These are phyloP conservation scores for Tylopilus sp. DNA, from an alignment of 768 basidiomycete genomes.

Conservation along the genomic window DNA sequence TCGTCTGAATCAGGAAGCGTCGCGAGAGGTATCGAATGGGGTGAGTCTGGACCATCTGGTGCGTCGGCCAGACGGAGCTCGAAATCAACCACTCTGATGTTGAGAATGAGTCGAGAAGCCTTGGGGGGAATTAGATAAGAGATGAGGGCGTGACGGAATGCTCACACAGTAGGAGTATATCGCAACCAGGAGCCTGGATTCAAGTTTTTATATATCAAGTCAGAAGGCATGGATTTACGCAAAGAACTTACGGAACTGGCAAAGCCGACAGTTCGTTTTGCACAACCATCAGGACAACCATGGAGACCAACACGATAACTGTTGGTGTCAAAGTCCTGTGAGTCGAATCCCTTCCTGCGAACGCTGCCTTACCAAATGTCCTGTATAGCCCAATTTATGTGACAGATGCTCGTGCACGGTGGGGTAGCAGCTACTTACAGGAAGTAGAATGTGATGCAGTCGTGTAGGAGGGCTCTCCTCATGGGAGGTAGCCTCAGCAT, in stretches of 20 bases:
- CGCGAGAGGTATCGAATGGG: neutral
- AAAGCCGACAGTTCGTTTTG: constrained; percentile 11
- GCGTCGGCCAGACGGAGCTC: neutral
- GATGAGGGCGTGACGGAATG: neutral
- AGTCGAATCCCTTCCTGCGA: neutral
- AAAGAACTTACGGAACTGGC: constrained; percentile 12
- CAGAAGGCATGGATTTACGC: neutral
- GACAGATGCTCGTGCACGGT: neutral
- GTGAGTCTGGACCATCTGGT: constrained; percentile 2
- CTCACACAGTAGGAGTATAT: constrained; percentile 23
- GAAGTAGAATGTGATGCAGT: constrained; percentile 14
- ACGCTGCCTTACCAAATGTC: constrained; percentile 10
- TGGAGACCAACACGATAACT: constrained; percentile 17
- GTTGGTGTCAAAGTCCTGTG: neutral
- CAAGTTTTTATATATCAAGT: constrained; percentile 6
- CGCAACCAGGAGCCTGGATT: constrained; percentile 13
- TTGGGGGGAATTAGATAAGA: neutral
- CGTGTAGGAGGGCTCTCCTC: constrained; percentile 7
- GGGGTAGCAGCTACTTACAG: constrained; percentile 8
- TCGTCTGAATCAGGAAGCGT: neutral
- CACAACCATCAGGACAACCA: constrained; percentile 12
- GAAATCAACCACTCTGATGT: constrained; percentile 10
- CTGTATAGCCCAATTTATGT: constrained; percentile 2
- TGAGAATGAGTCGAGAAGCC: constrained; percentile 21
- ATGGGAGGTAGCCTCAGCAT: neutral